Conservation (phyloP, 768 basidiomycete genomes). For the Epithele typhae region DNA sequence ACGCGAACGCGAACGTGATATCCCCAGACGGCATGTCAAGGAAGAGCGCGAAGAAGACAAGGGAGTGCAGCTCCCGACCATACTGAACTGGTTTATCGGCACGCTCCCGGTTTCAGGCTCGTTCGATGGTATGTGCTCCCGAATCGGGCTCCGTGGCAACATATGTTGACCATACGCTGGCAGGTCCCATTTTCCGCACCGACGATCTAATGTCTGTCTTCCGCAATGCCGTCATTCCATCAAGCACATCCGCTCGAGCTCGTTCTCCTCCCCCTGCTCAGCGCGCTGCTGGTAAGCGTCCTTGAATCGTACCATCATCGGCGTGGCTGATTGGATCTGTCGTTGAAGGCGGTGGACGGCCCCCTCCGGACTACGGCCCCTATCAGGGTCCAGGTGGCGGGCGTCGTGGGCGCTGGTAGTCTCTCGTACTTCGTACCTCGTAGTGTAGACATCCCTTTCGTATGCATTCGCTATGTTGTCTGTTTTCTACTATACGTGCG, state of each 20-base stretch:
- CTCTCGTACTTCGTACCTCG: neutral
- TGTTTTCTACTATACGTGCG: no score
- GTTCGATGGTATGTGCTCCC: slow-evolving; percentile 77
- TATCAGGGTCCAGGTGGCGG: slow-evolving; percentile 69
- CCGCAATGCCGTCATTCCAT: slow-evolving; percentile 69
- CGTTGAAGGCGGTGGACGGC: slow-evolving; percentile 48
- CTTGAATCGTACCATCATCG: neutral
- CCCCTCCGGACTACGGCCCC: slow-evolving; percentile 83
- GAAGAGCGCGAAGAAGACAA: slow-evolving; percentile 47
- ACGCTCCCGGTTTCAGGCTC: slow-evolving; percentile 62
- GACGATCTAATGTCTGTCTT: slow-evolving; percentile 89
- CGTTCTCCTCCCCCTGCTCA: slow-evolving; percentile 48
- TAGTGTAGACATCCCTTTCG: no score
- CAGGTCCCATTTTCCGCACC: slow-evolving; percentile 86
- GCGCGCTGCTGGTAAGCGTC: slow-evolving; percentile 38
- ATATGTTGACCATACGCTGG: slow-evolving; percentile 1
- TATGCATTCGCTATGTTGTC: no score
- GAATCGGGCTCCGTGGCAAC: slow-evolving; percentile 1
- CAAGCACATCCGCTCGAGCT: slow-evolving; percentile 46
- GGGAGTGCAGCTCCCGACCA: slow-evolving; percentile 32
- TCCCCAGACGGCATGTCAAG: slow-evolving; percentile 29
- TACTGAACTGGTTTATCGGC: slow-evolving; percentile 83
- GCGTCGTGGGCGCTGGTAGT: slow-evolving; percentile 37
- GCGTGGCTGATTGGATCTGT: neutral
- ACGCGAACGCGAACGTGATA: slow-evolving; percentile 41